A percentile compares a stretch with the other conserved stretches of the same genome.
These are phyloP conservation scores for Fusarium continuum DNA, from an alignment of 2,329 filamentous ascomycete species.

Conservation along the genomic window DNA sequence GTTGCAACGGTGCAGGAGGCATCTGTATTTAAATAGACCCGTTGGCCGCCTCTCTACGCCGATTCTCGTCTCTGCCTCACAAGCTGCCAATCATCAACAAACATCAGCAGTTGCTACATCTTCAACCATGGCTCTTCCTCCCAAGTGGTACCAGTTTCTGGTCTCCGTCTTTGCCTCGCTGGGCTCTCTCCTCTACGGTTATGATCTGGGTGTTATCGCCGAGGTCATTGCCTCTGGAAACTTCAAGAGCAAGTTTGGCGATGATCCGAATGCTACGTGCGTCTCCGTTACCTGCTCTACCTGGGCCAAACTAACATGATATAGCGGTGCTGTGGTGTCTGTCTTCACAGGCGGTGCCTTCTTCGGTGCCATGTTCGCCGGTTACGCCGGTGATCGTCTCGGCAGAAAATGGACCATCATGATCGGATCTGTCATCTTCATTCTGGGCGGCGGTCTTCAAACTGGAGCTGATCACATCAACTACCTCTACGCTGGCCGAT, in stretches of 20 bases:
- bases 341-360: constrained; percentile 80
- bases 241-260: constrained; percentile 14
- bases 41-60: background rate
- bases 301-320: background rate
- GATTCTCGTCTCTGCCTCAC: background rate
- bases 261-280: constrained; percentile 18
- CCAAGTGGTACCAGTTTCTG: constrained; percentile 60
- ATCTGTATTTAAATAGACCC: constrained; percentile 16
- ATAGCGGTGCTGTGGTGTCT: constrained; percentile 59
- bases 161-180: constrained; percentile 44
- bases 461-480: constrained; percentile 67
- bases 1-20: too few relatives aligned
- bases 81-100: background rate
- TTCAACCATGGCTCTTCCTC: constrained; percentile 53
- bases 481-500: constrained; percentile 75
- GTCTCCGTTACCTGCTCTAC: rapidly evolving
- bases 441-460: constrained; percentile 76
- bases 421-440: constrained; percentile 74
- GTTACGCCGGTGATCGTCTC: constrained; percentile 69
- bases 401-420: constrained; percentile 77
- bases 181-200: constrained; percentile 20
- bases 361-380: constrained; percentile 72
- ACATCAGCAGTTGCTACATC: background rate
- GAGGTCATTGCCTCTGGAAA: constrained; percentile 22
- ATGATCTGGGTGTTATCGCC: constrained; percentile 28